phyloP scores from a whole-genome alignment of 2,329 filamentous ascomycete species.

The Aspergillus quadrilineatus region DNA sequence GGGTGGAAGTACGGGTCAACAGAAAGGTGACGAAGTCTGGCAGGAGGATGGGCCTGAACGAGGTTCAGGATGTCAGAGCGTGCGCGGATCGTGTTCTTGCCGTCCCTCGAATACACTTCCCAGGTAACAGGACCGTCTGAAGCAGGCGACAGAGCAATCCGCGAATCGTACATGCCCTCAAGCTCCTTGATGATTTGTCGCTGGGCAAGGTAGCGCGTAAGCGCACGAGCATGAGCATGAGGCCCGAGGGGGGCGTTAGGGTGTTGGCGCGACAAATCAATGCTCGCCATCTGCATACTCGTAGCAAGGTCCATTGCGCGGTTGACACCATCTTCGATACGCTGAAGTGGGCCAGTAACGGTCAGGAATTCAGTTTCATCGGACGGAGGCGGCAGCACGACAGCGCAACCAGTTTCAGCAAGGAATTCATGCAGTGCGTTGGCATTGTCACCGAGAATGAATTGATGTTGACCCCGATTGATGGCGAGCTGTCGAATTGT shows the following conservation, averaged over 20 bases:
- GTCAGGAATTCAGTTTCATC: slow-evolving; percentile 81
- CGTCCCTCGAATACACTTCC: slow-evolving; percentile 84
- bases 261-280: slow-evolving; percentile 80
- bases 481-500: slow-evolving; percentile 77
- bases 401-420: slow-evolving; percentile 82
- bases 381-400: slow-evolving; percentile 73
- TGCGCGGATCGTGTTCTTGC: slow-evolving; percentile 66
- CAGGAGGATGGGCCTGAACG: slow-evolving; percentile 49
- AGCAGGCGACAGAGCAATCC: slow-evolving; percentile 75
- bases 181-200: slow-evolving; percentile 79
- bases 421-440: slow-evolving; percentile 83
- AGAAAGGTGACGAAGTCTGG: slow-evolving; percentile 45
- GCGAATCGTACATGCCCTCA: slow-evolving; percentile 76
- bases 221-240: slow-evolving; percentile 74
- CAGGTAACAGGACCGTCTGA: slow-evolving; percentile 69
- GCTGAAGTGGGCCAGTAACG: slow-evolving; percentile 74
- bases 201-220: slow-evolving; percentile 84
- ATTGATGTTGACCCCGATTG: slow-evolving; percentile 85
- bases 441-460: slow-evolving; percentile 84
- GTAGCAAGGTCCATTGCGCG: slow-evolving; percentile 85
- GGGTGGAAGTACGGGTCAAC: slow-evolving; percentile 52
- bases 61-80: slow-evolving; percentile 51
- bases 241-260: slow-evolving; percentile 69
- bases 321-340: slow-evolving; percentile 72
- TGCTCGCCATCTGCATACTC: slow-evolving; percentile 78